Evolutionary conservation across 2,329 filamentous ascomycete genomes (phyloP).

Genomic region (Paecilomyces sp.): DNA sequence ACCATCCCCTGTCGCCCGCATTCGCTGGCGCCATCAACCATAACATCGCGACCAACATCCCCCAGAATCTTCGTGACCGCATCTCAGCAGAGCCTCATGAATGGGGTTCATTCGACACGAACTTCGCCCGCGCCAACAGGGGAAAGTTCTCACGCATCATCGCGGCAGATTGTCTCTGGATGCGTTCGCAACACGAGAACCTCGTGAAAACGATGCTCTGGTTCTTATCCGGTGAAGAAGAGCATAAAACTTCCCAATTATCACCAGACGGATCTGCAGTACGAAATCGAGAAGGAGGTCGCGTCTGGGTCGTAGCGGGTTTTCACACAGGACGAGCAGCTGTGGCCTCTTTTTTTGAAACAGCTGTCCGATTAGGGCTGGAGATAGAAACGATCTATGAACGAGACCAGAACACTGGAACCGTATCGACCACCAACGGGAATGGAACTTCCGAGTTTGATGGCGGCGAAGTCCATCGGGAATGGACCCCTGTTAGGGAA

Average conservation of each 20-base stretch:
- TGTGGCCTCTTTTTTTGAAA: constrained; percentile 50
- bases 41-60: constrained; percentile 44
- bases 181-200: constrained; percentile 50
- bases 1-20: constrained; percentile 40
- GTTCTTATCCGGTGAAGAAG: no score
- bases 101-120: constrained; percentile 43
- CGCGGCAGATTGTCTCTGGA: constrained; percentile 57
- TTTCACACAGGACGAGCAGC: constrained; percentile 54
- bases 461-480: constrained; percentile 38
- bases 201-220: constrained; percentile 49
- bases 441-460: no score
- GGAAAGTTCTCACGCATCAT: constrained; percentile 47
- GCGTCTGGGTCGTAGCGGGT: constrained; percentile 47
- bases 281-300: no score
- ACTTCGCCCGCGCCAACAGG: constrained; percentile 31
- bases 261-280: no score
- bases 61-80: constrained; percentile 13
- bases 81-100: constrained; percentile 44
- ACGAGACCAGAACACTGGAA: no score
- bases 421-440: no score
- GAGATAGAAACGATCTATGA: constrained; percentile 49
- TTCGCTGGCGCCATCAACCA: constrained; percentile 33
- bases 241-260: no score
- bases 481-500: constrained; percentile 40
- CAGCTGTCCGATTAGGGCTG: constrained; percentile 35